Evolutionary conservation across 2,329 filamentous ascomycete genomes (phyloP).

Genomic region (Fusarium illudens): DNA sequence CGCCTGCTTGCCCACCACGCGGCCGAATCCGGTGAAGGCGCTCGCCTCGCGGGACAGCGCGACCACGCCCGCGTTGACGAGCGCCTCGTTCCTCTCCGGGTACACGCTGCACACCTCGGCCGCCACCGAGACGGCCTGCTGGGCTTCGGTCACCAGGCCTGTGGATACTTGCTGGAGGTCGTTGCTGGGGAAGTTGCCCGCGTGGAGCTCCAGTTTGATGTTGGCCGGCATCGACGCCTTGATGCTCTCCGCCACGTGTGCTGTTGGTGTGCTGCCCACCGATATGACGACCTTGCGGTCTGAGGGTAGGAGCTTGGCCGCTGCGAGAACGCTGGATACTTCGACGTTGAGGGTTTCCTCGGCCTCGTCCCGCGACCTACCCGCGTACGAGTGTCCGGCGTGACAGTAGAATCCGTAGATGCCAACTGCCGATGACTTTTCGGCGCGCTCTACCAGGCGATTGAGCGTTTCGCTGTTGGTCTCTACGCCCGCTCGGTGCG

Average conservation of each 20-base stretch:
- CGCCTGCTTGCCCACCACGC: slow-evolving; percentile 38
- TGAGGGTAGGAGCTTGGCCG: slow-evolving; percentile 42
- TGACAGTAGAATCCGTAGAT: slow-evolving; percentile 52
- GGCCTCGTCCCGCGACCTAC: slow-evolving; percentile 44
- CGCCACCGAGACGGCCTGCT: slow-evolving; percentile 45
- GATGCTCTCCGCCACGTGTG: slow-evolving; percentile 47
- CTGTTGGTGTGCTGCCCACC: slow-evolving; percentile 49
- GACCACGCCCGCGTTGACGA: slow-evolving; percentile 49
- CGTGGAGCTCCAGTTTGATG: slow-evolving; percentile 49
- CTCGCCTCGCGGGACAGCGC: slow-evolving; percentile 49
- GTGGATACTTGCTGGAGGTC: slow-evolving; percentile 52
- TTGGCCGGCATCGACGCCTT: slow-evolving; percentile 43
- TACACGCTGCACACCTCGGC: slow-evolving; percentile 52
- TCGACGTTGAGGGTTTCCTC: slow-evolving; percentile 44
- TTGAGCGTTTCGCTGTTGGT: slow-evolving; percentile 39
- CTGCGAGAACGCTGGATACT: slow-evolving; percentile 43
- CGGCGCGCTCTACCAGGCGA: slow-evolving; percentile 40
- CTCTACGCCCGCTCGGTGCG: slow-evolving; percentile 46
- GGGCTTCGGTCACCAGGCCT: slow-evolving; percentile 40
- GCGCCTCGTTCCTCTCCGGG: slow-evolving; percentile 49
- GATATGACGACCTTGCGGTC: slow-evolving; percentile 44
- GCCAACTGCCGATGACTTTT: slow-evolving; percentile 41
- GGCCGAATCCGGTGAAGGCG: slow-evolving; percentile 43
- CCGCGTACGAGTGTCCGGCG: slow-evolving; percentile 49
- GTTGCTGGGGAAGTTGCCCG: slow-evolving; percentile 50